Conservation (phyloP, 1,284 basidiomycete species). For the Ganoderma meredithae region DNA sequence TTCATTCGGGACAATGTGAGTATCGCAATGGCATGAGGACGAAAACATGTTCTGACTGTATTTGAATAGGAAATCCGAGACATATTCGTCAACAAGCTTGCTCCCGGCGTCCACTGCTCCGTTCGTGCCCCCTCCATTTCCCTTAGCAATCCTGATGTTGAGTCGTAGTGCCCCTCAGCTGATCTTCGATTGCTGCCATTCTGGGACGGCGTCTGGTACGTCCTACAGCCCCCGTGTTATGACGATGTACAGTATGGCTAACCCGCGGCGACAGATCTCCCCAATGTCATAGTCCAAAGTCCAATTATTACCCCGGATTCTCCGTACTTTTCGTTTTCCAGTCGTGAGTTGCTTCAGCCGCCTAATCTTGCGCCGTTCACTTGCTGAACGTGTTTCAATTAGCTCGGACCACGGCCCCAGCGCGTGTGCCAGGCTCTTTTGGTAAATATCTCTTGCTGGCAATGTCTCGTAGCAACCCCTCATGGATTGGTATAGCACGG, state of each 20-base stretch:
- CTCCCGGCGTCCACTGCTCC: constrained; percentile 27
- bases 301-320: constrained; percentile 3
- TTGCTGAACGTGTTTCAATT: not conserved
- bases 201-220: constrained; percentile 39
- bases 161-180: constrained; percentile 23
- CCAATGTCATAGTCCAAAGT: not conserved
- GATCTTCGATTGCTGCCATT: constrained; percentile 39
- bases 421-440: constrained; percentile 2
- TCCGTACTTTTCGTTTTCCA: not conserved
- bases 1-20: constrained; percentile 30
- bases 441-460: not conserved
- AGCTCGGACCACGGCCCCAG: not conserved
- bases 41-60: not conserved
- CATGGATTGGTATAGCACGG: not conserved
- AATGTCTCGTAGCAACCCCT: not conserved
- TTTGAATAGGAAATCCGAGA: constrained; percentile 25
- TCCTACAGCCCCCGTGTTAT: not conserved
- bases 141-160: not conserved
- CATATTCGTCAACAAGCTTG: constrained; percentile 30
- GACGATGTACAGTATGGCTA: not conserved
- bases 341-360: constrained; percentile 1
- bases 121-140: constrained; percentile 17
- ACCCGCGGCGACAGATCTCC: not conserved
- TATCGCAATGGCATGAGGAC: not conserved
- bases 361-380: too few relatives aligned